phyloP scores from a whole-genome alignment of 805 yeast genomes.

The Cyberlindnera petersonii region DNA sequence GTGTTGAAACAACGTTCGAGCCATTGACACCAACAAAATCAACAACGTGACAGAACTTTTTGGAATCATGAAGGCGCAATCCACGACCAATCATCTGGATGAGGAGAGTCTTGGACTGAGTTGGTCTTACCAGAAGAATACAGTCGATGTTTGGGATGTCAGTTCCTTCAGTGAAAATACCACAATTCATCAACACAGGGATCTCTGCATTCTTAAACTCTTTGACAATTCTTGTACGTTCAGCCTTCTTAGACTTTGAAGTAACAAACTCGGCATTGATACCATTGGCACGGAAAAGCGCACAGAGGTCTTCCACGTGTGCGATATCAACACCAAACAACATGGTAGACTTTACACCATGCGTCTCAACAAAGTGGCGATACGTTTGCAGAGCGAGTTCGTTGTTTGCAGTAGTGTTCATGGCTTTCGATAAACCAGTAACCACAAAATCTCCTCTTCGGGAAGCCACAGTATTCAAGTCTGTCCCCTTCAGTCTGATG shows the following conservation, averaged over 20 bases:
- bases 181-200: constrained; percentile 80
- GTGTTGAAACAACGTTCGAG: constrained; percentile 53
- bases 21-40: constrained; percentile 68
- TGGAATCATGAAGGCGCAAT: constrained; percentile 56
- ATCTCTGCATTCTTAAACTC: constrained; percentile 61
- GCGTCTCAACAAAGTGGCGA: constrained; percentile 38
- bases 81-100: constrained; percentile 94
- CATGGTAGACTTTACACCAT: constrained; percentile 55
- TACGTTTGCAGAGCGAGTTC: constrained; percentile 52
- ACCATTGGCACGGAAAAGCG: constrained; percentile 52
- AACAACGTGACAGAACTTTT: constrained; percentile 64
- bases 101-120: constrained; percentile 65
- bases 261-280: constrained; percentile 70
- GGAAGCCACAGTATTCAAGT: constrained; percentile 32
- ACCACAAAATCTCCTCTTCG: constrained; percentile 51
- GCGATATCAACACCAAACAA: constrained; percentile 73
- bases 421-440: constrained; percentile 45
- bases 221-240: constrained; percentile 47
- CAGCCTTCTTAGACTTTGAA: constrained; percentile 52
- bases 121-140: constrained; percentile 73
- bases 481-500: constrained; percentile 43
- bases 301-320: constrained; percentile 57
- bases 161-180: constrained; percentile 91
- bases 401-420: constrained; percentile 54
- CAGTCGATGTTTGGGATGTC: constrained; percentile 89